Base-by-base conservation (phyloP, 495 filamentous ascomycete species). In the Podospora fimiseda region DNA sequence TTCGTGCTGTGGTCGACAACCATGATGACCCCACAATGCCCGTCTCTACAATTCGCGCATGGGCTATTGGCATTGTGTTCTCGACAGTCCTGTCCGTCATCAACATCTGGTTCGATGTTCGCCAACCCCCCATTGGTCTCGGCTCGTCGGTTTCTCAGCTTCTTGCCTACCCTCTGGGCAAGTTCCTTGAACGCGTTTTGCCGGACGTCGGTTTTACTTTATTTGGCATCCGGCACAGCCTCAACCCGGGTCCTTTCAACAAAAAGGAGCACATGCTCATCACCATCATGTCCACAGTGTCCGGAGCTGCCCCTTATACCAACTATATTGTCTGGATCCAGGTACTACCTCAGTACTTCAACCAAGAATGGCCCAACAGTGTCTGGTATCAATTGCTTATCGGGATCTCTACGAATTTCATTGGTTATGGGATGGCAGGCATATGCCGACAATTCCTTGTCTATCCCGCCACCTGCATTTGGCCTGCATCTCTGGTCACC, bases 371-470 rank as follows among this genome's bases (percentile, higher is more conserved):
- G 51, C 67, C 71, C 8, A 61, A 58, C 39, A 59, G 52, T 30
- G 60, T 71, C 21, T 53, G 56, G 5, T 74, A 74, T 54, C 73
- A 79, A 50, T 64, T 78, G 6, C 52, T 73, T 15, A 71, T 74
- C 41, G 69, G 58, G 14, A 56, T 74, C 18, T 64, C 69, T 1
- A 78, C 75, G 9, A 75, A 78, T 57, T 68, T 78, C 39, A 70
- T 78, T 27, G 78, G 78, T 9, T 80, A 79, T 38, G 72, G 73
- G 27, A 63, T 80, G 37, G 75, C 78, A 16, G 78, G 78, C 1
- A 60, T 82, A 52, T 71, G 72, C 44, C 69, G 78, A 14, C 72
- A 77, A 24, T 84, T 80, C 70, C 68, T 84, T 18, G 80, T 84
- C 21, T 74, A 75, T 41, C 72, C 72, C 4, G 62, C 70, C 0